Percentiles rank a stretch among this genome's conserved stretches.
phyloP scores from a whole-genome alignment of 2,329 filamentous ascomycete species.

The Metarhizium brunneum region DNA sequence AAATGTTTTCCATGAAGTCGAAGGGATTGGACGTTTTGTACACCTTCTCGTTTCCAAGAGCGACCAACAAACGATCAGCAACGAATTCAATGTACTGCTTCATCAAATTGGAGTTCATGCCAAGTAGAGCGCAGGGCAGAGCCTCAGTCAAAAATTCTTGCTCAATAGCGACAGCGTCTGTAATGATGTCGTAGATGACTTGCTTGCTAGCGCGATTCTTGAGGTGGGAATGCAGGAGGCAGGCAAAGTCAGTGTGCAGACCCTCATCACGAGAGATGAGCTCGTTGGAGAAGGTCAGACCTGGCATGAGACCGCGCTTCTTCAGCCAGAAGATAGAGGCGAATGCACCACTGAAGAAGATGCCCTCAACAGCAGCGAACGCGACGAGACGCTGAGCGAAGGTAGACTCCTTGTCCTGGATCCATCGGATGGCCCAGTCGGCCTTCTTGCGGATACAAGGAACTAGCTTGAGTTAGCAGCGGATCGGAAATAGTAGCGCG shows the following conservation, averaged over 20 bases:
- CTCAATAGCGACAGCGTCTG: constrained; percentile 88
- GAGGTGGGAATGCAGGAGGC: constrained; percentile 93
- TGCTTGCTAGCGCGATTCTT: constrained; percentile 82
- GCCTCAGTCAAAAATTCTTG: constrained; percentile 97
- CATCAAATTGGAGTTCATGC: constrained; percentile 97
- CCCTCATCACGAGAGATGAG: constrained; percentile 99
- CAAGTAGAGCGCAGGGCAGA: constrained; percentile 82
- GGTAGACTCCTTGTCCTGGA: constrained; percentile 83
- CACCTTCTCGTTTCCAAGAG: constrained; percentile 88
- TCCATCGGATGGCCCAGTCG: constrained; percentile 95
- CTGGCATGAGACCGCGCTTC: constrained; percentile 99
- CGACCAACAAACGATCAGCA: constrained; percentile 84
- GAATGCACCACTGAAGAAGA: constrained; percentile 99
- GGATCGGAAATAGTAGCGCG: neutral
- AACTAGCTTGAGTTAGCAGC: constrained; percentile 40
- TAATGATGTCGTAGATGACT: constrained; percentile 78
- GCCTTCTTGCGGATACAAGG: constrained; percentile 98
- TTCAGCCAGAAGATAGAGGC: constrained; percentile 99
- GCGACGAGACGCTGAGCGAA: constrained; percentile 94
- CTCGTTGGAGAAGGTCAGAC: constrained; percentile 98
- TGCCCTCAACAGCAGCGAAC: constrained; percentile 96
- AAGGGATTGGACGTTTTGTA: constrained; percentile 95
- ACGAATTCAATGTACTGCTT: constrained; percentile 99
- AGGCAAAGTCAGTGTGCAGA: constrained; percentile 98
- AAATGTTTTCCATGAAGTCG: constrained; percentile 99